phyloP scores from a whole-genome alignment of 1,139 yeast species.

The Saccharomyces hybrid region DNA sequence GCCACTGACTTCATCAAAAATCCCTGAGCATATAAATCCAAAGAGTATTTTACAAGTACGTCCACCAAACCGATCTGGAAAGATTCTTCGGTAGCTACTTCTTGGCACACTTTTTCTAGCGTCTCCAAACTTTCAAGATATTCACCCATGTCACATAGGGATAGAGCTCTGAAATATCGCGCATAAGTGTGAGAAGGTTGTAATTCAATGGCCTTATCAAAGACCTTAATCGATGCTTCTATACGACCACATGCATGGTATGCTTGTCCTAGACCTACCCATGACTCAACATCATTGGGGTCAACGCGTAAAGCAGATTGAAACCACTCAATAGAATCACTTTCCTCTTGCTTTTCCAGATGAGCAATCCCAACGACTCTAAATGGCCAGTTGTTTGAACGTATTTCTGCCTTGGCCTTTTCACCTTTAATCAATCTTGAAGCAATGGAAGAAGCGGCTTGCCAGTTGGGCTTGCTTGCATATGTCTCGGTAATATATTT shows the following conservation, averaged over 20 bases:
- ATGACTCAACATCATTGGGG: constrained; percentile 63
- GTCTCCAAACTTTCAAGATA: constrained; percentile 41
- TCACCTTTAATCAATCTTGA: constrained; percentile 58
- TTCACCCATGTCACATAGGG: constrained; percentile 46
- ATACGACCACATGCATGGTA: constrained; percentile 77
- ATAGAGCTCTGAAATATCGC: constrained; percentile 58
- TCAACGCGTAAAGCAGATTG: constrained; percentile 75
- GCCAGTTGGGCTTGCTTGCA: constrained; percentile 70
- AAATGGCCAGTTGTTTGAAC: constrained; percentile 67
- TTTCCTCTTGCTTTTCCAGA: constrained; percentile 64
- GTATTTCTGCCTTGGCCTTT: constrained; percentile 45
- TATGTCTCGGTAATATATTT: constrained; percentile 61
- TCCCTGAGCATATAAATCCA: constrained; percentile 49
- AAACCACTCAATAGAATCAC: constrained; percentile 79
- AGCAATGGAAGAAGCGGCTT: constrained; percentile 70
- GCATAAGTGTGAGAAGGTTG: constrained; percentile 54
- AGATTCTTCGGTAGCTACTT: constrained; percentile 47
- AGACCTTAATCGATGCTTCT: constrained; percentile 82
- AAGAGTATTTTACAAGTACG: constrained; percentile 48
- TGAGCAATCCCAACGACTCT: constrained; percentile 77
- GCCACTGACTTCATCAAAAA: constrained; percentile 58
- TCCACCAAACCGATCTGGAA: constrained; percentile 53
- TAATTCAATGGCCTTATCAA: constrained; percentile 52
- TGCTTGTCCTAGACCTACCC: constrained; percentile 95
- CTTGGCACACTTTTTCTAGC: constrained; percentile 38